These are phyloP conservation scores for Vicia villosa DNA, from an alignment of 306 rosid genomes.

Conservation along the genomic window DNA sequence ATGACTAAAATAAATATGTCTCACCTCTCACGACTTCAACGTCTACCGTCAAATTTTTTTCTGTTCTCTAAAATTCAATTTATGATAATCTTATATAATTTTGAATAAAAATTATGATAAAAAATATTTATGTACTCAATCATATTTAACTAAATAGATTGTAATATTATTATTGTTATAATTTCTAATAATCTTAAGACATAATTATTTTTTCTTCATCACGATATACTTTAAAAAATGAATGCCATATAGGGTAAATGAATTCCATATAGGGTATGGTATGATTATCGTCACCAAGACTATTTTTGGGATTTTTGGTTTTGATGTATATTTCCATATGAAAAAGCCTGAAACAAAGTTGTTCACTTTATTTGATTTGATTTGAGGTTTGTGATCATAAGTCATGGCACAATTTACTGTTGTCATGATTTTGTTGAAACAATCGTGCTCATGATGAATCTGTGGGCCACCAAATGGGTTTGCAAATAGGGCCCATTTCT, in stretches of 20 bases:
- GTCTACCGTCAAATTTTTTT: too few species aligned
- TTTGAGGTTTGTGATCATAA: conserved; percentile 31
- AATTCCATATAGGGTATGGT: conserved; percentile 44
- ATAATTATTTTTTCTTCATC: too few species aligned
- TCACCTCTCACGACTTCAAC: too few species aligned
- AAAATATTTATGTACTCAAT: too few species aligned
- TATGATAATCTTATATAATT: too few species aligned
- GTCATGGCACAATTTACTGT: conserved; percentile 43
- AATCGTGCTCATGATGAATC: conserved; percentile 32
- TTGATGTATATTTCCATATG: neutral
- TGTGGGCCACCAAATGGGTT: conserved; percentile 39
- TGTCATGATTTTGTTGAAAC: conserved; percentile 33
- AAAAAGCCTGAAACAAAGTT: conserved; percentile 11
- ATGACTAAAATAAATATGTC: too few species aligned
- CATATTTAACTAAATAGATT: too few species aligned
- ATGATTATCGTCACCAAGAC: conserved; percentile 48
- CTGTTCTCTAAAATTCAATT: too few species aligned
- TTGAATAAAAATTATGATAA: too few species aligned
- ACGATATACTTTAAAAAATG: too few species aligned
- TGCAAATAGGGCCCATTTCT: conserved; percentile 35
- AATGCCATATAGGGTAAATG: conserved; percentile 53
- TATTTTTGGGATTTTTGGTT: conserved; percentile 44
- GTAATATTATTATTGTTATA: too few species aligned
- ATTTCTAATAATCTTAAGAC: too few species aligned
- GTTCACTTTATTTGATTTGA: conserved; percentile 18